Conservation (phyloP, 2,329 filamentous ascomycete species). For the Ophiosphaerella narmari region DNA sequence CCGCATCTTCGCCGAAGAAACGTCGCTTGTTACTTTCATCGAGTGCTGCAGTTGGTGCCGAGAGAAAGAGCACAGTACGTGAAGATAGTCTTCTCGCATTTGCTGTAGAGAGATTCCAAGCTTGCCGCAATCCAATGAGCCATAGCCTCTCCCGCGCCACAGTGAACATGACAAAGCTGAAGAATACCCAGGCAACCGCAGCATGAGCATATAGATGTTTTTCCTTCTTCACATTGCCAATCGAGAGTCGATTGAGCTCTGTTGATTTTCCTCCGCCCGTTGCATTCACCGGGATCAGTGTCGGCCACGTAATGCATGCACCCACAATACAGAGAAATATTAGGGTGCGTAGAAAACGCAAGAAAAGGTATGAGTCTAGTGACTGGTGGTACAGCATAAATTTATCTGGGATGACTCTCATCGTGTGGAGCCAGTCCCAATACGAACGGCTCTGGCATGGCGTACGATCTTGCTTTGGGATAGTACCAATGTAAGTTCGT, state of each 20-base stretch:
- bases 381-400: conserved; percentile 89
- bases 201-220: conserved; percentile 76
- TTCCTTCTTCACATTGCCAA: conserved; percentile 73
- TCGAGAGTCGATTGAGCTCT: conserved; percentile 78
- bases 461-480: conserved; percentile 49
- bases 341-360: conserved; percentile 83
- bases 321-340: conserved; percentile 82
- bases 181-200: conserved; percentile 81
- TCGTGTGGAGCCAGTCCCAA: conserved; percentile 52
- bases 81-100: conserved; percentile 87
- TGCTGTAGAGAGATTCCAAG: conserved; percentile 82
- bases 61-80: conserved; percentile 85
- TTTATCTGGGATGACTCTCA: conserved; percentile 66
- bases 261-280: conserved; percentile 70
- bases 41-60: conserved; percentile 78
- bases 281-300: conserved; percentile 85
- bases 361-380: conserved; percentile 87
- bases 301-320: conserved; percentile 81
- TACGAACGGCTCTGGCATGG: conserved; percentile 42
- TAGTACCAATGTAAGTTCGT: conserved; percentile 51
- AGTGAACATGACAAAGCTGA: conserved; percentile 83
- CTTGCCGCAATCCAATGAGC: conserved; percentile 91
- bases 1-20: conserved; percentile 80
- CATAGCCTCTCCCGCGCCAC: conserved; percentile 87
- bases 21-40: conserved; percentile 75